A percentile compares a stretch with the other conserved stretches of the same genome.
phyloP scores from a whole-genome alignment of 352 stramenopile species.

The Blastocystis sp. region DNA sequence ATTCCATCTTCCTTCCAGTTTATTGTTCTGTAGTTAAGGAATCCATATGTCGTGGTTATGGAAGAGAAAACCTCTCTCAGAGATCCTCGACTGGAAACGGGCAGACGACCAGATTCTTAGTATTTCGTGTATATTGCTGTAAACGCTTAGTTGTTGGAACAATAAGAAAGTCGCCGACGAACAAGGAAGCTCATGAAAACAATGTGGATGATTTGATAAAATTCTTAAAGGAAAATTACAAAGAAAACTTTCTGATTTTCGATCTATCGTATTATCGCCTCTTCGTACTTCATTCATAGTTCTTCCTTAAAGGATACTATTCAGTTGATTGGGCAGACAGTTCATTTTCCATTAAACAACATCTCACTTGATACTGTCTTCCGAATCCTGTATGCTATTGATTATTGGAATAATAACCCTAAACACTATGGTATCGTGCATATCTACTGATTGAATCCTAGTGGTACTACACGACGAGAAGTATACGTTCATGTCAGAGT shows the following conservation, averaged over 20 bases:
- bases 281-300: background rate
- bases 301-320: background rate
- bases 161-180: background rate
- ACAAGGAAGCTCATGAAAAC: slow-evolving; percentile 36
- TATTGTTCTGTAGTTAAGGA: background rate
- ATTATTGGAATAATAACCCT: slow-evolving; percentile 54
- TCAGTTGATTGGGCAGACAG: background rate
- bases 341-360: slow-evolving; percentile 8
- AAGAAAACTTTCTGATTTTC: slow-evolving; percentile 54
- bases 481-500: slow-evolving; percentile 24
- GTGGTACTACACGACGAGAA: slow-evolving; percentile 32
- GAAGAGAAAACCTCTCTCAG: background rate
- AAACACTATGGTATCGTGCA: slow-evolving; percentile 15
- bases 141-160: slow-evolving; percentile 24
- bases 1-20: too few species aligned
- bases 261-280: background rate
- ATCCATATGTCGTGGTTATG: slow-evolving; percentile 7
- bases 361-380: slow-evolving; percentile 35
- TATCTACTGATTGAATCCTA: background rate
- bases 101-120: slow-evolving; percentile 47
- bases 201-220: slow-evolving; percentile 32
- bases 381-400: slow-evolving; percentile 49
- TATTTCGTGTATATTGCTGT: background rate
- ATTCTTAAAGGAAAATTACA: slow-evolving; percentile 25
- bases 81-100: slow-evolving; percentile 40